phyloP scores from a whole-genome alignment of 495 filamentous ascomycete species.

The Penicillium atrosanguineum region DNA sequence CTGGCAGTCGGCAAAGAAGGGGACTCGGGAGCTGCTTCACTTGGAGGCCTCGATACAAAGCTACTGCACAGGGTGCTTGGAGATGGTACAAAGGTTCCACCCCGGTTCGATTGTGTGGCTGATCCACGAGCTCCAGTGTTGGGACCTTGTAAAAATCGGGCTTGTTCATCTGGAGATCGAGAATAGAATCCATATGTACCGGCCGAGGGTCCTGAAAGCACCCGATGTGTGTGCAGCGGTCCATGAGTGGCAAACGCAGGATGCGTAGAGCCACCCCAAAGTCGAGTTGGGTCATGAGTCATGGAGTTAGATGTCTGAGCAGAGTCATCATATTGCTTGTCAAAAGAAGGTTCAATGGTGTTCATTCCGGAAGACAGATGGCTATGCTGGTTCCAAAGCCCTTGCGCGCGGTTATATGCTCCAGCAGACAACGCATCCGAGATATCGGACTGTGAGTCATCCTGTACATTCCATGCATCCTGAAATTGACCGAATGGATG shows the following conservation, averaged over 20 bases:
- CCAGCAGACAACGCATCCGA: constrained; percentile 60
- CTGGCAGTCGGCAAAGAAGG: constrained; percentile 32
- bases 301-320: constrained; percentile 21
- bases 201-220: constrained; percentile 40
- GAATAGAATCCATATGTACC: constrained; percentile 31
- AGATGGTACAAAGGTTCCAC: constrained; percentile 33
- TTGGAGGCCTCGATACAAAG: constrained; percentile 28
- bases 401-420: constrained; percentile 58
- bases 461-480: constrained; percentile 60
- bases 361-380: constrained; percentile 27
- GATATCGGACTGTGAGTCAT: constrained; percentile 64
- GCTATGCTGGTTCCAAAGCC: constrained; percentile 56
- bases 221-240: constrained; percentile 34
- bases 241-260: constrained; percentile 18
- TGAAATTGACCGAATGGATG: constrained; percentile 53
- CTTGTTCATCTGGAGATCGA: constrained; percentile 30
- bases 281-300: constrained; percentile 29
- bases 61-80: constrained; percentile 33
- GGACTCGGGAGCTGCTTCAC: constrained; percentile 14
- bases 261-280: constrained; percentile 30
- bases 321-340: constrained; percentile 29
- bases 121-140: constrained; percentile 35
- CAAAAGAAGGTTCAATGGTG: constrained; percentile 24
- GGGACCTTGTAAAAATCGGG: constrained; percentile 31
- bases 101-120: constrained; percentile 39